These are phyloP conservation scores for Geotrichum fermentans DNA, from an alignment of 1,139 yeast genomes.

Conservation along the genomic window DNA sequence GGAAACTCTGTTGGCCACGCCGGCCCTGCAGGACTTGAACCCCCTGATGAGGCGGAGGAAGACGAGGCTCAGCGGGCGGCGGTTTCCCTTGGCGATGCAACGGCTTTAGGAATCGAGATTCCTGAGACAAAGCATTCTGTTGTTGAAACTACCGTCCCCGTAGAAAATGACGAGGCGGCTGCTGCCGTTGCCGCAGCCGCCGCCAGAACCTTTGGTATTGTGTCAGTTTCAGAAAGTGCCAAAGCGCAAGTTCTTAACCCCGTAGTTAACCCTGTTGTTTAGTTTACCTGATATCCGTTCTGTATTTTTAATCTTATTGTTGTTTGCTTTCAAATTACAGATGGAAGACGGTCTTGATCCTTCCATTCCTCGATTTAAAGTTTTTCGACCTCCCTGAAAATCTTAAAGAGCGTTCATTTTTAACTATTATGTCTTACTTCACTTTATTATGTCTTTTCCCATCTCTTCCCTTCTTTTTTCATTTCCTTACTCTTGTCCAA, in stretches of 20 bases:
- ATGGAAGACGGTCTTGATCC: no score
- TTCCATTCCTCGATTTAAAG: no score
- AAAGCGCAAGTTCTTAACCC: no score
- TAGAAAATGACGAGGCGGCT: conserved; percentile 1
- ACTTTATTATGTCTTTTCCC: background rate
- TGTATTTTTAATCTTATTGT: no score
- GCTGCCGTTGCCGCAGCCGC: conserved; percentile 11
- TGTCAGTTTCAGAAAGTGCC: conserved; percentile 3
- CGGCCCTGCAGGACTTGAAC: background rate
- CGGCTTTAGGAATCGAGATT: background rate
- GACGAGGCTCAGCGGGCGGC: background rate
- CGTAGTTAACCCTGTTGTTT: no score
- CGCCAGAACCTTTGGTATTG: conserved; percentile 9
- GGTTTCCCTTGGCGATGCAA: background rate
- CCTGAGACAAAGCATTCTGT: background rate
- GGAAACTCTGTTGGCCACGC: background rate
- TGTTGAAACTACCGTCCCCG: background rate
- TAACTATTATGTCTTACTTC: background rate
- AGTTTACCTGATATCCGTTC: no score
- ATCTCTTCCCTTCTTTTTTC: no score
- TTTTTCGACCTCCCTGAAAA: no score
- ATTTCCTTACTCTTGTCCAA: conserved; percentile 75
- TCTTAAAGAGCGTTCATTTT: no score
- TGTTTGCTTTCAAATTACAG: no score
- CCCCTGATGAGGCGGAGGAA: conserved; percentile 1